phyloP scores from a whole-genome alignment of 1,284 basidiomycete species.

The Ganoderma lingzhi region DNA sequence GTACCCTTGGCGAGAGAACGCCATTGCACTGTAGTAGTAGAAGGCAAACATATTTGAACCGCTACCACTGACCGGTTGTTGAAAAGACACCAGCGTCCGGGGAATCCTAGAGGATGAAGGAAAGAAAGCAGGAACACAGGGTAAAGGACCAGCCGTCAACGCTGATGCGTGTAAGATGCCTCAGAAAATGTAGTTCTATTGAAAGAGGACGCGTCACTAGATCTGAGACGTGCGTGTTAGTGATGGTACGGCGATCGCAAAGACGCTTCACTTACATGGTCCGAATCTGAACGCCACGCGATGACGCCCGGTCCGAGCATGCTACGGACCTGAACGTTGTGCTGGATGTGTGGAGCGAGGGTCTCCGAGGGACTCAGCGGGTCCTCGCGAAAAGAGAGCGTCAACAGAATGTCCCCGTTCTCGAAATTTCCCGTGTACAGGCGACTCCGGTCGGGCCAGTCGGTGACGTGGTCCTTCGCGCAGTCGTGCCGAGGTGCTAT shows the following conservation, averaged over 20 bases:
- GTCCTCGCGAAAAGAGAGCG: background rate
- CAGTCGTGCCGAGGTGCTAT: background rate
- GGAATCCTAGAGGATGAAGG: background rate
- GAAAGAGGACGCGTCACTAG: background rate
- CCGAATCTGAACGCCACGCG: background rate
- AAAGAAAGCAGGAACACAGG: background rate
- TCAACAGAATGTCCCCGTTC: slow-evolving; percentile 1
- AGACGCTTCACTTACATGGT: background rate
- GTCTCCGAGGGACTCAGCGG: background rate
- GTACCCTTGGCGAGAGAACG: too few relatives aligned
- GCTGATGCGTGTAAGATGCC: background rate
- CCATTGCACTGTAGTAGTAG: too few relatives aligned
- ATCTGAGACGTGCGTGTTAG: background rate
- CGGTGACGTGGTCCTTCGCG: background rate
- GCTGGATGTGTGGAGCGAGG: background rate
- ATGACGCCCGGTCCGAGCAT: background rate
- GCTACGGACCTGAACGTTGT: background rate
- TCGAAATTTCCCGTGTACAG: background rate
- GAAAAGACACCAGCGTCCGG: background rate
- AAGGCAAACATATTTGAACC: too few relatives aligned
- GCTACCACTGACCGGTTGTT: background rate
- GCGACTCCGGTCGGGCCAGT: background rate
- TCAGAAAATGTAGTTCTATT: background rate
- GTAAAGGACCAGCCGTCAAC: background rate
- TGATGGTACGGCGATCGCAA: background rate